phyloP scores from a whole-genome alignment of 805 yeast genomes.

The Komagataella ulmi region DNA sequence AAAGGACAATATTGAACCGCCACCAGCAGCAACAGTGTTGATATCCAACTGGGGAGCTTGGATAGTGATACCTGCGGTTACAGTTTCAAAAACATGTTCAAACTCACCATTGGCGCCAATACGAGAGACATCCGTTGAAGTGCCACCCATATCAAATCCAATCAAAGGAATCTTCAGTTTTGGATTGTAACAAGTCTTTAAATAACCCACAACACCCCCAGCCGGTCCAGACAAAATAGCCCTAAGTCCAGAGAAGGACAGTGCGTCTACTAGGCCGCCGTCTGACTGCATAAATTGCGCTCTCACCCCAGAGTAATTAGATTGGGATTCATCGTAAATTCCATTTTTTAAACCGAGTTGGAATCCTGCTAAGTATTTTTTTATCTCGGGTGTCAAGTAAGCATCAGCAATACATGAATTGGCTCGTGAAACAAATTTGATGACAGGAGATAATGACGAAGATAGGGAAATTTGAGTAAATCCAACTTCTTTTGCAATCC shows the following conservation, averaged over 20 bases:
- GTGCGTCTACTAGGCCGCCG: conserved; percentile 85
- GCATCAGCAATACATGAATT: conserved; percentile 76
- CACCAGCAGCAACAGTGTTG: conserved; percentile 78
- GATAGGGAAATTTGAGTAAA: conserved; percentile 60
- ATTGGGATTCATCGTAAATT: conserved; percentile 20
- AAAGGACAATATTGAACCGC: conserved; percentile 59
- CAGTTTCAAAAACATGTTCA: conserved; percentile 73
- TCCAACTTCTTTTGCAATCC: conserved; percentile 45
- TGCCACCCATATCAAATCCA: conserved; percentile 89
- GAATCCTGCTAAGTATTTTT: conserved; percentile 48
- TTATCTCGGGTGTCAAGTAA: conserved; percentile 68
- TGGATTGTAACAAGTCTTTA: conserved; percentile 61
- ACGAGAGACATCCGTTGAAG: conserved; percentile 76
- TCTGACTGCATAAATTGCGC: conserved; percentile 92
- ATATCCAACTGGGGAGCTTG: conserved; percentile 79
- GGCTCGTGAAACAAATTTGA: conserved; percentile 62
- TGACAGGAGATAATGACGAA: conserved; percentile 63
- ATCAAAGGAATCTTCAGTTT: conserved; percentile 47
- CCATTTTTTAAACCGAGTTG: conserved; percentile 47
- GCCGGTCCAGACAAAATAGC: conserved; percentile 96
- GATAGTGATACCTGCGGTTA: conserved; percentile 72
- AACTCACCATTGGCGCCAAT: conserved; percentile 35
- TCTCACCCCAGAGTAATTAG: conserved; percentile 27
- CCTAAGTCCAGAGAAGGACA: conserved; percentile 70
- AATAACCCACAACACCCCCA: conserved; percentile 93